phyloP scores from a whole-genome alignment of 768 basidiomycete species.

The Tricholoma hemisulphureum region DNA sequence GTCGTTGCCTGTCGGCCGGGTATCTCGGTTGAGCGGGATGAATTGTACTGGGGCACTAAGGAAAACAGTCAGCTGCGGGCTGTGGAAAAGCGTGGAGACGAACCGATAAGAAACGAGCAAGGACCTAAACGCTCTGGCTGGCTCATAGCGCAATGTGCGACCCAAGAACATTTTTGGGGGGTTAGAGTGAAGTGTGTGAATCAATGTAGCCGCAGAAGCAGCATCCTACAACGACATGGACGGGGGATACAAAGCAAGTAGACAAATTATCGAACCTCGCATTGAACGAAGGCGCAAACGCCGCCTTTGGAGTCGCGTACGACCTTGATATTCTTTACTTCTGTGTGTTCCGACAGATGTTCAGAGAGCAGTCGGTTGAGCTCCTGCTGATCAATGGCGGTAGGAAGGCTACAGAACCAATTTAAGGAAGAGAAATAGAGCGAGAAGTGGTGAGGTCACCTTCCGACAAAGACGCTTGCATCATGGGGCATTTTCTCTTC shows the following conservation, averaged over 20 bases:
- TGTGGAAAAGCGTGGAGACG: conserved; percentile 9
- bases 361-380: conserved; percentile 58
- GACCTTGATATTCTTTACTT: conserved; percentile 67
- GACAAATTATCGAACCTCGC: conserved; percentile 51
- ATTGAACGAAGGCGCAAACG: conserved; percentile 84
- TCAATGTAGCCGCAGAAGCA: conserved; percentile 53
- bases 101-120: conserved; percentile 76
- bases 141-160: conserved; percentile 72
- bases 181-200: conserved; percentile 55
- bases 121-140: conserved; percentile 72
- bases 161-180: conserved; percentile 68
- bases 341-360: conserved; percentile 64
- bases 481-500: conserved; percentile 63
- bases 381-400: conserved; percentile 63
- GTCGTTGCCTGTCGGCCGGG: conserved; percentile 8
- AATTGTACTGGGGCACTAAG: conserved; percentile 40
- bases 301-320: conserved; percentile 75
- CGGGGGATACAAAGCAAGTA: conserved; percentile 5
- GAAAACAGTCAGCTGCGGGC: conserved; percentile 1
- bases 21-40: conserved; percentile 21
- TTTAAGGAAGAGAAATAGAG: conserved; percentile 1
- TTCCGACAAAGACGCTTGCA: conserved; percentile 83
- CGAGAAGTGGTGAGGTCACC: conserved; percentile 39
- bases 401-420: conserved; percentile 54
- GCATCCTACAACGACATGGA: conserved; percentile 46